A percentile compares a stretch with the other conserved stretches of the same genome.
These are phyloP conservation scores for Candida krabiensis DNA, from an alignment of 805 yeast species.

Conservation along the genomic window DNA sequence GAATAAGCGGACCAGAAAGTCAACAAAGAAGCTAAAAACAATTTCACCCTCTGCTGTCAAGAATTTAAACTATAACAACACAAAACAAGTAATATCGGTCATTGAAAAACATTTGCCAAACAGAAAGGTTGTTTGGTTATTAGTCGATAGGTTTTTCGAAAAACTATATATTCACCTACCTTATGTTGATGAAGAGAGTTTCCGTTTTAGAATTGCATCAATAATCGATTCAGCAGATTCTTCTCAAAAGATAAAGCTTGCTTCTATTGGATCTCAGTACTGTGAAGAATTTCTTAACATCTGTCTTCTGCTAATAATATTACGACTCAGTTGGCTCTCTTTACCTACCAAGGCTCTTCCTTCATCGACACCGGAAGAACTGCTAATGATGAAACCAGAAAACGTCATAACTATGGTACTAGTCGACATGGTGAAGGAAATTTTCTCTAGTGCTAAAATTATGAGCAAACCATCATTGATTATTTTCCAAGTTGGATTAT, in stretches of 20 bases:
- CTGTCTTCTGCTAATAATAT: slow-evolving; percentile 51
- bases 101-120: slow-evolving; percentile 52
- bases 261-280: slow-evolving; percentile 34
- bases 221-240: slow-evolving; percentile 45
- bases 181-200: slow-evolving; percentile 57
- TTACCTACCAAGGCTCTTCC: slow-evolving; percentile 41
- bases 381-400: slow-evolving; percentile 38
- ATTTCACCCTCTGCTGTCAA: slow-evolving; percentile 34
- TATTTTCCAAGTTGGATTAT: slow-evolving; percentile 60
- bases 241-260: slow-evolving; percentile 29
- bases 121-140: slow-evolving; percentile 52
- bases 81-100: slow-evolving; percentile 38
- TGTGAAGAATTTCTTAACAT: slow-evolving; percentile 47
- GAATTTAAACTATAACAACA: slow-evolving; percentile 39
- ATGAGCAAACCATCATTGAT: slow-evolving; percentile 46
- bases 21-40: slow-evolving; percentile 25
- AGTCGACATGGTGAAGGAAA: slow-evolving; percentile 45
- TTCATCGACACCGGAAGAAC: slow-evolving; percentile 31
- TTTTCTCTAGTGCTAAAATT: slow-evolving; percentile 41
- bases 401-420: slow-evolving; percentile 41
- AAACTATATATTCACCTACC: slow-evolving; percentile 66
- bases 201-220: slow-evolving; percentile 41
- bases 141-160: slow-evolving; percentile 59
- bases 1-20: slow-evolving; percentile 14
- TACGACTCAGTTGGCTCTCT: slow-evolving; percentile 57